Conservation (phyloP, 202 grass and related monocot species). For the Tripidium arundinaceum region DNA sequence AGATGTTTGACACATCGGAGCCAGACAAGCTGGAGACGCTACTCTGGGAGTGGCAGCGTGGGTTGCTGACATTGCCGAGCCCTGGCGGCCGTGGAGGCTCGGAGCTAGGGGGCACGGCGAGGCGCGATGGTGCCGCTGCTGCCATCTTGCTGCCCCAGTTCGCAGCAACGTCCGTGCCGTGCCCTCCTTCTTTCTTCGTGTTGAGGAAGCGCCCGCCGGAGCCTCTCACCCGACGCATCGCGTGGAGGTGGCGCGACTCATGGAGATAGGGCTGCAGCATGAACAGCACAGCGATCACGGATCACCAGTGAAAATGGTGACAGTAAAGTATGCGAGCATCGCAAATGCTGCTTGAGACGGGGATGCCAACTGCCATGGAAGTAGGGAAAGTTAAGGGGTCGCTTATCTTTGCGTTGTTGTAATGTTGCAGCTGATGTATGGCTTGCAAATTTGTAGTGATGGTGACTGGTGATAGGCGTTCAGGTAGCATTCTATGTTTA, state of each 20-base stretch:
- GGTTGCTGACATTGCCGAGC: background rate
- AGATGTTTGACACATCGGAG: conserved; percentile 68
- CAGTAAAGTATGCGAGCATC: background rate
- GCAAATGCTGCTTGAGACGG: background rate
- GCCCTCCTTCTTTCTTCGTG: conserved; percentile 51
- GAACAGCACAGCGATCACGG: background rate
- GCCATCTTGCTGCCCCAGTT: conserved; percentile 1
- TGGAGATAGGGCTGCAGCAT: conserved; percentile 72
- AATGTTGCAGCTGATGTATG: background rate
- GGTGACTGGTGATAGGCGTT: background rate
- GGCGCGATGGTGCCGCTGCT: background rate
- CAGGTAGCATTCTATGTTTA: no score
- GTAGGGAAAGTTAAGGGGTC: background rate
- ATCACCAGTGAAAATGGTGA: background rate
- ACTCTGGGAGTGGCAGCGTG: conserved; percentile 27
- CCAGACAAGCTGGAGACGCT: conserved; percentile 55
- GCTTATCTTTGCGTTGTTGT: background rate
- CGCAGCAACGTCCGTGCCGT: background rate
- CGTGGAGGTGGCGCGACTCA: conserved; percentile 86
- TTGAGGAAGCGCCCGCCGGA: conserved; percentile 91
- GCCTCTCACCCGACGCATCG: conserved; percentile 75
- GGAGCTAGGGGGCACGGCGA: conserved; percentile 26
- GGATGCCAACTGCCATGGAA: background rate
- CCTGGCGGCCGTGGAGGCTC: background rate
- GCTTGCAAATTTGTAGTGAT: background rate